phyloP scores from a whole-genome alignment of 2,329 filamentous ascomycete genomes.

The Fusarium newnesense region DNA sequence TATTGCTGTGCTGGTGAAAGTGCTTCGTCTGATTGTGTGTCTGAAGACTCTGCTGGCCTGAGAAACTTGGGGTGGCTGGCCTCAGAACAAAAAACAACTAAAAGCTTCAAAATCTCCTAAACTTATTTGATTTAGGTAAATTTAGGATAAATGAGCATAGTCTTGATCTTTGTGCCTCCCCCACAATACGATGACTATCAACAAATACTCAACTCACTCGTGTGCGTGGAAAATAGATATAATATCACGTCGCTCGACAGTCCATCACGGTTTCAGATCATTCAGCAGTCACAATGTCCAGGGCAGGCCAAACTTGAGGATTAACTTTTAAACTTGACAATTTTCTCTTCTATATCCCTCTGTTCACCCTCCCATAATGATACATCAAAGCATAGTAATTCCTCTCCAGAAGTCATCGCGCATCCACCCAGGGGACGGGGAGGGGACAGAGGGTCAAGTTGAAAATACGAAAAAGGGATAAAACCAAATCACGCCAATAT shows the following conservation, averaged over 20 bases:
- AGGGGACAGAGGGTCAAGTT: slow-evolving; percentile 33
- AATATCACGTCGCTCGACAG: not conserved
- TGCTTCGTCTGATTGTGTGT: not conserved
- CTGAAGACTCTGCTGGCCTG: no score
- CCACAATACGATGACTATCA: no score
- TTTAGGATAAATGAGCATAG: no score
- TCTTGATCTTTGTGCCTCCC: no score
- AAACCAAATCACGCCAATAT: slow-evolving; percentile 50
- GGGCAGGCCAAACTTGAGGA: slow-evolving; percentile 11
- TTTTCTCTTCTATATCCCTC: slow-evolving; percentile 35
- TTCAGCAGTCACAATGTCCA: slow-evolving; percentile 8
- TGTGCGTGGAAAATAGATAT: no score
- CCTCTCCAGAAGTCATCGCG: slow-evolving; percentile 18
- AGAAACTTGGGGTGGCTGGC: no score
- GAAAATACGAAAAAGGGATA: slow-evolving; percentile 42
- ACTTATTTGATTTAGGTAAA: no score
- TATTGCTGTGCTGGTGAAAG: not conserved
- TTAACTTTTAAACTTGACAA: slow-evolving; percentile 39
- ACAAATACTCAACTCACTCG: no score
- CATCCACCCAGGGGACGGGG: slow-evolving; percentile 12
- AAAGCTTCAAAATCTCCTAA: no score
- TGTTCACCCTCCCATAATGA: slow-evolving; percentile 20
- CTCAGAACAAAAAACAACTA: no score
- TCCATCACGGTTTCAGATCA: not conserved
- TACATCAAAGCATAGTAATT: slow-evolving; percentile 20